These are phyloP conservation scores for Solanum neorickii DNA, from an alignment of 257 asterid species.

Conservation along the genomic window DNA sequence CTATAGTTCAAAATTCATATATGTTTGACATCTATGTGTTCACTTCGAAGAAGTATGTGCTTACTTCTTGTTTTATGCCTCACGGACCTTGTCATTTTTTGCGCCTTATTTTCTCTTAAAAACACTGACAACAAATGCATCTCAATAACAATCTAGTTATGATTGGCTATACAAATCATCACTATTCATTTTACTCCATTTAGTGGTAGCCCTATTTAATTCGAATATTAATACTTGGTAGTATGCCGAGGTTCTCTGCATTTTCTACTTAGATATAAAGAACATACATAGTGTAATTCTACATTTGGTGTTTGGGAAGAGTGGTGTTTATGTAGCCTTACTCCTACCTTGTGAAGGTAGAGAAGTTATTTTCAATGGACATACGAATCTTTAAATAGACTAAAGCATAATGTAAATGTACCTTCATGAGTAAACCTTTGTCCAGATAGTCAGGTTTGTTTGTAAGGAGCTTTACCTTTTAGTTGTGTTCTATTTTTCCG, in stretches of 20 bases:
- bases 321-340: not conserved
- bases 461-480: not conserved
- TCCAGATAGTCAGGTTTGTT: not conserved
- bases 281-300: not conserved
- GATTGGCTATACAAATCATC: not conserved
- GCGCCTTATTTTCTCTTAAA: not conserved
- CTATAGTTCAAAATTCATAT: not conserved
- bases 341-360: not conserved
- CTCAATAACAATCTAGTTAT: not conserved
- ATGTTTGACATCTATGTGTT: not conserved
- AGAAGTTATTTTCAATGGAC: not conserved
- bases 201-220: not conserved
- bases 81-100: not conserved
- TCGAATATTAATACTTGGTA: not conserved
- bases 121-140: not conserved
- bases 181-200: not conserved
- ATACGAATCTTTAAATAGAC: not conserved
- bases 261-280: not conserved
- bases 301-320: not conserved
- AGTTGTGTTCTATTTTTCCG: not conserved
- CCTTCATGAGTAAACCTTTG: not conserved
- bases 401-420: not conserved
- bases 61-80: not conserved
- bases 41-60: not conserved
- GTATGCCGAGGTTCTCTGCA: not conserved